phyloP scores from a whole-genome alignment of 768 basidiomycete genomes.

The Lyophyllum atratum region DNA sequence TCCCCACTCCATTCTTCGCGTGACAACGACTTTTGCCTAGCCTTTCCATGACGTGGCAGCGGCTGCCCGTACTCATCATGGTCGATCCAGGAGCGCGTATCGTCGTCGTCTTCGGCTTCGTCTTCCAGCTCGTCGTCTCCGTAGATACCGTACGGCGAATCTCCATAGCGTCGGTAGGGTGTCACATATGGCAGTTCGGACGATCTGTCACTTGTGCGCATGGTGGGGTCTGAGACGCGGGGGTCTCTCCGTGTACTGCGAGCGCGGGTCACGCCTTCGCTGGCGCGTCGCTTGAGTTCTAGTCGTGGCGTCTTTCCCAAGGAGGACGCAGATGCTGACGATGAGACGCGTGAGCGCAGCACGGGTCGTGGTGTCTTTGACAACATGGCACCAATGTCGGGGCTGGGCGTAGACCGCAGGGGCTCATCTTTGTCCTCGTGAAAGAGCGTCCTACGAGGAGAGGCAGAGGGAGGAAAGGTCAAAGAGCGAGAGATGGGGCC shows the following conservation, averaged over 20 bases:
- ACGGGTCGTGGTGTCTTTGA: slow-evolving; percentile 23
- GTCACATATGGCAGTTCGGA: background rate
- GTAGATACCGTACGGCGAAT: background rate
- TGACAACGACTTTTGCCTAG: too few relatives aligned
- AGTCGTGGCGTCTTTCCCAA: background rate
- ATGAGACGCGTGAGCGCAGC: slow-evolving; percentile 1
- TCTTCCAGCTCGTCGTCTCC: background rate
- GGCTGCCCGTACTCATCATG: slow-evolving; percentile 21
- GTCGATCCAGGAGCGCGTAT: slow-evolving; percentile 22
- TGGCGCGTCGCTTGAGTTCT: slow-evolving; percentile 1
- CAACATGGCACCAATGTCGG: slow-evolving; percentile 26
- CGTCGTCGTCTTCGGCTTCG: slow-evolving; percentile 15
- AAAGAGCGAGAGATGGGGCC: background rate
- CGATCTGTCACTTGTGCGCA: background rate
- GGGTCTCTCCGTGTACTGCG: background rate
- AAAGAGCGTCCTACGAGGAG: background rate
- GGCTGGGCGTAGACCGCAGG: slow-evolving; percentile 19
- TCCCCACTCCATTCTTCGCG: slow-evolving; percentile 5
- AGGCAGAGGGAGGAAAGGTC: background rate
- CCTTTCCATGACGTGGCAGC: too few relatives aligned
- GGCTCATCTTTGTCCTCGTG: background rate
- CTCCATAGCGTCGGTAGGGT: background rate
- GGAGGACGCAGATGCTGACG: background rate
- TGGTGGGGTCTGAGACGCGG: background rate
- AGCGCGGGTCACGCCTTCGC: background rate